phyloP scores from a whole-genome alignment of 129 eudicot species.

The sunflower (Helianthus annuus) region DNA sequence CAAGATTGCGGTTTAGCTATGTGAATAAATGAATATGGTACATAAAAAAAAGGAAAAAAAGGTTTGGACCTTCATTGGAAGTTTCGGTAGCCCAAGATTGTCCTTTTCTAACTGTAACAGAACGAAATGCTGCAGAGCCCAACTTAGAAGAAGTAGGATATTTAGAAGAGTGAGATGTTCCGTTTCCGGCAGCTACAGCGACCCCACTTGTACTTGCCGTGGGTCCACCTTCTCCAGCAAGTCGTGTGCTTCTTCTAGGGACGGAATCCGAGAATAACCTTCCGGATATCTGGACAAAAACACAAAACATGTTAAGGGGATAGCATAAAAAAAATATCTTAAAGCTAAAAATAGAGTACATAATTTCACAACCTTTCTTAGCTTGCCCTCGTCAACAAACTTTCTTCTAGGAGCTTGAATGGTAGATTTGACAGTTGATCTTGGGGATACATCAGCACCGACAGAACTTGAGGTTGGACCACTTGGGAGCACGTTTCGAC shows the following conservation, averaged over 20 bases:
- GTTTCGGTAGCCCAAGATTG: slow-evolving; percentile 67
- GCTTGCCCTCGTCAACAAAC: slow-evolving; percentile 91
- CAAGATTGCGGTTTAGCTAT: slow-evolving; percentile 7
- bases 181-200: slow-evolving; percentile 52
- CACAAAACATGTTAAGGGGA: slow-evolving; percentile 8
- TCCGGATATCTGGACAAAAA: slow-evolving; percentile 76
- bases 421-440: slow-evolving; percentile 66
- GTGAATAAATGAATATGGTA: background rate
- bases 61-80: slow-evolving; percentile 61
- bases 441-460: slow-evolving; percentile 72
- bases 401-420: slow-evolving; percentile 93
- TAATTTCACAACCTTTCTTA: slow-evolving; percentile 68
- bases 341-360: background rate
- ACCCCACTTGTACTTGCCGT: slow-evolving; percentile 47
- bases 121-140: slow-evolving; percentile 61
- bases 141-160: slow-evolving; percentile 59
- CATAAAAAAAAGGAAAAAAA: background rate
- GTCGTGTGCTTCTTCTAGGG: slow-evolving; percentile 90
- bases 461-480: slow-evolving; percentile 49
- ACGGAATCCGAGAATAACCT: slow-evolving; percentile 95
- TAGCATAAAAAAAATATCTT: background rate
- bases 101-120: slow-evolving; percentile 74
- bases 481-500: slow-evolving; percentile 67
- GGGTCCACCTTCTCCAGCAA: slow-evolving; percentile 72
- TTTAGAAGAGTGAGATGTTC: slow-evolving; percentile 64